Conservation (phyloP, 805 yeast genomes). For the Kazachstania taianensis region DNA sequence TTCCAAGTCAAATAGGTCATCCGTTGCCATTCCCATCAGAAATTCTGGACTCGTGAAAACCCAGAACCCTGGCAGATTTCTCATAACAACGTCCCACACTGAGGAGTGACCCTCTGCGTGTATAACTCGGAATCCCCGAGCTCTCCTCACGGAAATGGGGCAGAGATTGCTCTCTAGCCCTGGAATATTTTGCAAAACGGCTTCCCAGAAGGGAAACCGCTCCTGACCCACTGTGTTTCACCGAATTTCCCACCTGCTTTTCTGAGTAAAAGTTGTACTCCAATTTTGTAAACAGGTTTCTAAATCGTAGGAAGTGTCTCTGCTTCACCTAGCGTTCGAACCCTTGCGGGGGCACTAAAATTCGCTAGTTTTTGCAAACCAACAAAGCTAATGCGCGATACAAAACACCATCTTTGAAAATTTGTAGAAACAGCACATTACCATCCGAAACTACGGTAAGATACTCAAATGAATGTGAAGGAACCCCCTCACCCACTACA, state of each 20-base stretch:
- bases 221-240: slow-evolving; percentile 22
- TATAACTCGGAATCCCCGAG: slow-evolving; percentile 3
- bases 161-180: neutral
- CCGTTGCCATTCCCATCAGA: slow-evolving; percentile 28
- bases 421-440: too few species aligned
- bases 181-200: neutral
- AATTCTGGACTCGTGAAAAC: neutral
- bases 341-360: too few species aligned
- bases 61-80: slow-evolving; percentile 17
- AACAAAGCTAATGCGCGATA: too few species aligned
- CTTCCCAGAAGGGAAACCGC: neutral
- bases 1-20: slow-evolving; percentile 22
- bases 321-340: slow-evolving; percentile 16
- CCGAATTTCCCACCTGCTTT: slow-evolving; percentile 33
- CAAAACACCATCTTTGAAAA: too few species aligned
- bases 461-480: too few species aligned
- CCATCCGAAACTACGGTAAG: too few species aligned
- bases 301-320: slow-evolving; percentile 19
- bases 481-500: too few species aligned
- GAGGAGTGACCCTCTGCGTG: slow-evolving; percentile 1
- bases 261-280: neutral
- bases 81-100: slow-evolving; percentile 23
- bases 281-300: slow-evolving; percentile 22
- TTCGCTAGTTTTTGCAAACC: too few species aligned
- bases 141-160: slow-evolving; percentile 3